phyloP scores from a whole-genome alignment of 1,284 basidiomycete genomes.

The Phellinidium pouzarii region DNA sequence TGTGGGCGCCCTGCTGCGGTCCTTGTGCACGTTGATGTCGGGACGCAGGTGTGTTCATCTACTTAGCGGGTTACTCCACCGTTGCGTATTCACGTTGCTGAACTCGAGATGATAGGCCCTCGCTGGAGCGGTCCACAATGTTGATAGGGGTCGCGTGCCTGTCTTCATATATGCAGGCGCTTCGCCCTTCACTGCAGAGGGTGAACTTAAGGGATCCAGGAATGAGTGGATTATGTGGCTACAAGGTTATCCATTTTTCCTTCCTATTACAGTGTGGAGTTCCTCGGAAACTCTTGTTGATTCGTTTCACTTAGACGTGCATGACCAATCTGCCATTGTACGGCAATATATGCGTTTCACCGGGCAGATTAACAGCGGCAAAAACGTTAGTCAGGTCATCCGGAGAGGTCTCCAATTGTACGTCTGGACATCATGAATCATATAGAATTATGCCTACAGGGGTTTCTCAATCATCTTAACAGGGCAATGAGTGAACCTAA shows the following conservation, averaged over 20 bases:
- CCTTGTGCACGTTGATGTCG: conserved; percentile 68
- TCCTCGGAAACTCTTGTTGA: background rate
- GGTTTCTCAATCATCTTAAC: conserved; percentile 2
- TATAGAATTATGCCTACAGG: background rate
- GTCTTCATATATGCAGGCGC: conserved; percentile 67
- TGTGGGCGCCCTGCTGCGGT: conserved; percentile 62
- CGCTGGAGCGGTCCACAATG: conserved; percentile 68
- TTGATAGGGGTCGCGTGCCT: conserved; percentile 52
- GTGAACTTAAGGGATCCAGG: conserved; percentile 52
- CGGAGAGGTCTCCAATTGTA: conserved; percentile 59
- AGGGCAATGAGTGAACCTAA: conserved; percentile 61
- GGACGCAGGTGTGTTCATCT: conserved; percentile 47
- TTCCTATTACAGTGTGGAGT: no score
- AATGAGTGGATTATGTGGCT: conserved; percentile 73
- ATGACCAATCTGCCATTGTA: conserved; percentile 59
- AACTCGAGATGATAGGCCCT: conserved; percentile 37
- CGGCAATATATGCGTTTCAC: conserved; percentile 68
- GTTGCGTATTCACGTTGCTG: background rate
- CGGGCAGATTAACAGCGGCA: conserved; percentile 49
- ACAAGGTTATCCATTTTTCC: conserved; percentile 40
- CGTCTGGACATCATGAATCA: background rate
- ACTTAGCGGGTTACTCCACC: background rate
- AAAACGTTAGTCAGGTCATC: conserved; percentile 42
- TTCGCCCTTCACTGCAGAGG: conserved; percentile 48
- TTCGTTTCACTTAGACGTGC: conserved; percentile 41